Base-by-base conservation (phyloP, 2,329 filamentous ascomycete species). In the Exserohilum turcica region DNA sequence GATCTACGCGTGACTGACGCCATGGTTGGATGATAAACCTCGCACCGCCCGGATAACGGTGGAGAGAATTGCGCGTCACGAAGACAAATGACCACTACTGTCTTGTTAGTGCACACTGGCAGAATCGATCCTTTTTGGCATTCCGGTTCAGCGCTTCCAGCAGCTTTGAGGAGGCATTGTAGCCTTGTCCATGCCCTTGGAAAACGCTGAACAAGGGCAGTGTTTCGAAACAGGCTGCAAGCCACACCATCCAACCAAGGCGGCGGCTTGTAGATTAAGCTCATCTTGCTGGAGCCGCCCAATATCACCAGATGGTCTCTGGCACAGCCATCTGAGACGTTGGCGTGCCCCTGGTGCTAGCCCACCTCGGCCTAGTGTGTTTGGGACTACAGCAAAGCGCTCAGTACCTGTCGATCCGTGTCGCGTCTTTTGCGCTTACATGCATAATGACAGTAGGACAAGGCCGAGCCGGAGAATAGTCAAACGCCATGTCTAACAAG, bases 271-370 rank as follows among this genome's bases (percentile, higher is more conserved):
- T 36, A 53, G 43, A 49, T 53, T 48, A 53, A 39, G 19, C 38
- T 49, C 45, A 53, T 53, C 18, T 49, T 39, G 50, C 49, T 18
- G 45, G 50, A 49, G 39, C 45, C 38, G 43, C 49, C 35, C 28
- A 27, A 52, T 31, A 47, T 47, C 40, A 40, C 35, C 36, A 52
- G 19, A 21, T 36, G 33, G 35, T 38, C 21, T 43, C 43, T 43
- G 31, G 35, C 21, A 24, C 21, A 40, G 16, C 27, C 28, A 43
- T 43, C 27, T 49, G 50, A 53, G 50, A 53, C 50, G 45, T 24
- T 18, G 36, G 37, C 33, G 45, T 24, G 24, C 27, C 31, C 45
- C 28, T 50, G 15, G 18, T 16, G 15, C 45, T 50, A 45, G 19
- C 52, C 46, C 9, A 16, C 6, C 27, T 35, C 21, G 8, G 40